Conservation (phyloP, 495 filamentous ascomycete genomes). For the Tuber brumale region DNA sequence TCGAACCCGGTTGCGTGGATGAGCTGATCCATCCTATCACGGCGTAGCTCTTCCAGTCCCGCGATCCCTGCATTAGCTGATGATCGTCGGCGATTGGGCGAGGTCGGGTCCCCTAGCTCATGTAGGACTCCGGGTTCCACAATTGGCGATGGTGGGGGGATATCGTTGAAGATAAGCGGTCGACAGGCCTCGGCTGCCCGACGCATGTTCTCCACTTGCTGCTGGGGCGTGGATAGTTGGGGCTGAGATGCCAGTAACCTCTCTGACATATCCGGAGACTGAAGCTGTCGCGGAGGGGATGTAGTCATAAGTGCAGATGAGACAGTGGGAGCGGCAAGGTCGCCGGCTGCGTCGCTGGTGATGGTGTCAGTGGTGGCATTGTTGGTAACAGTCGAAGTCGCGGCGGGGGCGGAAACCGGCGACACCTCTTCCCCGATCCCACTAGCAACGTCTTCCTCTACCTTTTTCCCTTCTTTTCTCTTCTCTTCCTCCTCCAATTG, state of each 20-base stretch:
- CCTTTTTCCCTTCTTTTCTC: background rate
- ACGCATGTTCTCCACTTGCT: slow-evolving; percentile 1
- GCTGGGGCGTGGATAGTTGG: background rate
- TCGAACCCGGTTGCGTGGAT: slow-evolving; percentile 29
- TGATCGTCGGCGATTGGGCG: slow-evolving; percentile 27
- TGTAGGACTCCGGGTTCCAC: slow-evolving; percentile 36
- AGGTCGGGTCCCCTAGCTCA: slow-evolving; percentile 26
- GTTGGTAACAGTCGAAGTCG: background rate
- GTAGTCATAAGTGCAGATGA: slow-evolving; percentile 1
- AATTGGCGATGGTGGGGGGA: slow-evolving; percentile 33
- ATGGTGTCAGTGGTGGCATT: background rate
- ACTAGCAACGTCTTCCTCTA: background rate
- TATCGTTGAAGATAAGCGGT: slow-evolving; percentile 3
- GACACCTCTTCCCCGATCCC: background rate
- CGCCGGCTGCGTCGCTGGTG: background rate
- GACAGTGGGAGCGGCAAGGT: background rate
- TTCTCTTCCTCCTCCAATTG: background rate
- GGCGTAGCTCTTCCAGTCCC: slow-evolving; percentile 35
- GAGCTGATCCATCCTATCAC: slow-evolving; percentile 19
- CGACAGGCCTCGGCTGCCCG: background rate
- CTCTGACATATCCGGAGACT: slow-evolving; percentile 5
- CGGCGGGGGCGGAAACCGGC: background rate
- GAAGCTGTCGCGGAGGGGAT: background rate
- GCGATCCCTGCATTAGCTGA: slow-evolving; percentile 38
- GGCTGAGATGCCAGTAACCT: background rate